These are phyloP conservation scores for Daphne laureola DNA, from an alignment of 441 rosid genomes.

Conservation along the genomic window DNA sequence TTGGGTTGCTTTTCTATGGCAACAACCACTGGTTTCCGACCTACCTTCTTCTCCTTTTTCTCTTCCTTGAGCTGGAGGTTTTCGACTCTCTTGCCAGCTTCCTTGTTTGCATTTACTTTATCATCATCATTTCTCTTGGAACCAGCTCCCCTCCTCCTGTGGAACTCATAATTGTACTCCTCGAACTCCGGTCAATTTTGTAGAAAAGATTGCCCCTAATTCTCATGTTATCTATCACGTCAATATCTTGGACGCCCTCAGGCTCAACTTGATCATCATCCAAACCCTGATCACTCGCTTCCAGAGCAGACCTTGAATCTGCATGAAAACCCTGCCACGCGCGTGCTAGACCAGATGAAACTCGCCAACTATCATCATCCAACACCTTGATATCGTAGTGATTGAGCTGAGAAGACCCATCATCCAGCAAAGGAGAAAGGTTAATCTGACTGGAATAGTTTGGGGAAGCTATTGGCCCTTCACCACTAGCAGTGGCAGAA, in stretches of 20 bases:
- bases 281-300: constrained; percentile 14
- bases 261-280: constrained; percentile 13
- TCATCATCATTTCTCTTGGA: constrained; percentile 24
- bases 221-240: constrained; percentile 73
- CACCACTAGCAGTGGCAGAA: constrained; percentile 9
- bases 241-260: constrained; percentile 40
- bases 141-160: constrained; percentile 61
- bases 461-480: constrained; percentile 6
- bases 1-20: constrained; percentile 15
- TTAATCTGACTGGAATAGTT: constrained; percentile 18
- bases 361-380: constrained; percentile 61
- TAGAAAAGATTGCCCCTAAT: constrained; percentile 65
- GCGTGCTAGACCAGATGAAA: constrained; percentile 52
- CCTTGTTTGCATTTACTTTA: constrained; percentile 21
- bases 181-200: constrained; percentile 72
- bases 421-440: constrained; percentile 30
- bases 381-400: constrained; percentile 51
- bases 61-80: constrained; percentile 23
- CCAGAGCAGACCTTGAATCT: constrained; percentile 8
- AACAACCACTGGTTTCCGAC: background rate
- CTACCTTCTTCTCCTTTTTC: constrained; percentile 26
- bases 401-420: constrained; percentile 14
- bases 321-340: constrained; percentile 33
- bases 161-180: constrained; percentile 67
- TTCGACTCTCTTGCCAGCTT: constrained; percentile 19